Percentiles rank a stretch among this genome's conserved stretches.
Conservation (phyloP, 345 rosid genomes). For the Clausena lansium region DNA sequence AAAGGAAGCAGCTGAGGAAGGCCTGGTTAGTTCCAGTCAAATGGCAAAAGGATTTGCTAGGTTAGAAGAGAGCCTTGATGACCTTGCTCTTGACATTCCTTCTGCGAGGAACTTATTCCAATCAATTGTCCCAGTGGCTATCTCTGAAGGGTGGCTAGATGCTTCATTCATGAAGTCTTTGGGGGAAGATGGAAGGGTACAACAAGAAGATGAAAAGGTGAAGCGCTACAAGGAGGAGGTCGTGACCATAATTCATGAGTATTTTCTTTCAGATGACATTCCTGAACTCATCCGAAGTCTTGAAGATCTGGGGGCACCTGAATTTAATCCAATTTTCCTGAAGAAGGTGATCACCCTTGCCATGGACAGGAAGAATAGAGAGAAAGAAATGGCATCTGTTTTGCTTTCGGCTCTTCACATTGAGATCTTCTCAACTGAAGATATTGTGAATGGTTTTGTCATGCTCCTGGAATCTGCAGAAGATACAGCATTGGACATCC, state of each 20-base stretch:
- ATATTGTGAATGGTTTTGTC: slow-evolving; percentile 83
- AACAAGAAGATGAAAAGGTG: slow-evolving; percentile 48
- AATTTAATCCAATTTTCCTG: slow-evolving; percentile 72
- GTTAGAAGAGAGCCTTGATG: slow-evolving; percentile 85
- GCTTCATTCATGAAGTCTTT: slow-evolving; percentile 45
- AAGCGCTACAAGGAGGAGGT: slow-evolving; percentile 72
- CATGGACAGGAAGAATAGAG: slow-evolving; percentile 95
- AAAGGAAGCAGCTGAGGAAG: slow-evolving; percentile 94
- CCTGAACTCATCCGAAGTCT: slow-evolving; percentile 90
- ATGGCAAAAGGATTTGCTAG: slow-evolving; percentile 88
- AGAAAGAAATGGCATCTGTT: slow-evolving; percentile 99
- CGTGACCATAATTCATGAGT: slow-evolving; percentile 84
- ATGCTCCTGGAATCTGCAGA: slow-evolving; percentile 95
- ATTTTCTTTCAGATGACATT: slow-evolving; percentile 95
- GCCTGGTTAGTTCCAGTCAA: slow-evolving; percentile 91
- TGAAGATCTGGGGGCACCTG: slow-evolving; percentile 76
- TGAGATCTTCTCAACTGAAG: slow-evolving; percentile 90
- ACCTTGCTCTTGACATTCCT: slow-evolving; percentile 95
- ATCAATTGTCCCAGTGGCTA: slow-evolving; percentile 62
- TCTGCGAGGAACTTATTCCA: slow-evolving; percentile 67
- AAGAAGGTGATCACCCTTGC: slow-evolving; percentile 94
- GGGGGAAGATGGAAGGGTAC: slow-evolving; percentile 38
- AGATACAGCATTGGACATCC: slow-evolving; percentile 89
- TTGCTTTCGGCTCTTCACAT: slow-evolving; percentile 91
- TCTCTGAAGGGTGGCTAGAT: slow-evolving; percentile 91